These are phyloP conservation scores for Talaromyces nanjingensis DNA, from an alignment of 495 filamentous ascomycete species.

Conservation along the genomic window DNA sequence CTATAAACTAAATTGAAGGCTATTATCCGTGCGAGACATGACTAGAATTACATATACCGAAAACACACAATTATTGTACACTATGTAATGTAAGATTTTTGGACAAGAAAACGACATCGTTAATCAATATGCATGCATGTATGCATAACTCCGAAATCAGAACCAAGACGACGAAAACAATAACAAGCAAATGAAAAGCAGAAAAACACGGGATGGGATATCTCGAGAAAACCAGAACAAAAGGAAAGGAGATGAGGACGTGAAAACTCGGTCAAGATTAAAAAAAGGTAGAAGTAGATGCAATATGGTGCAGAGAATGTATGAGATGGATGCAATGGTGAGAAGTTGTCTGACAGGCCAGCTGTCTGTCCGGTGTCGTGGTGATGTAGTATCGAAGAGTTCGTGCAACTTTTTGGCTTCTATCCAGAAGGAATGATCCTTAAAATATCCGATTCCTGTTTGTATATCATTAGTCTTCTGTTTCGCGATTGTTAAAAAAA, in stretches of 20 bases:
- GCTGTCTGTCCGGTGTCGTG: not conserved
- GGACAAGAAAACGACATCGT: not conserved
- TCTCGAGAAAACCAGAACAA: constrained; percentile 2
- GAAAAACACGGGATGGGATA: constrained; percentile 6
- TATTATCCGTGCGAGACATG: not conserved
- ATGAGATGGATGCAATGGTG: constrained; percentile 9
- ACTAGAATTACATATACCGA: not conserved
- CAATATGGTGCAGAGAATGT: constrained; percentile 6
- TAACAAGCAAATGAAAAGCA: not conserved
- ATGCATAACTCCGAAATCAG: not conserved
- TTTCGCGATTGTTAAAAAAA: too few relatives aligned
- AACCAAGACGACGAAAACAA: not conserved
- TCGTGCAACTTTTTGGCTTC: not conserved
- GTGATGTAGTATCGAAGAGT: not conserved
- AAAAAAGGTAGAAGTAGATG: constrained; percentile 1
- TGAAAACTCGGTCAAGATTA: not conserved
- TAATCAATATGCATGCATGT: not conserved
- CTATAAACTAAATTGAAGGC: too few relatives aligned
- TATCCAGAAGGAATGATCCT: not conserved
- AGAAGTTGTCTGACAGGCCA: not conserved
- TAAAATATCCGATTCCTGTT: constrained; percentile 26
- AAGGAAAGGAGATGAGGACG: constrained; percentile 1
- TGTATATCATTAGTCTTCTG: too few relatives aligned
- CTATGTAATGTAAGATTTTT: not conserved
- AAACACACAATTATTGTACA: not conserved